Conservation (phyloP, 257 asterid genomes). For the Gynochthodes officinalis region DNA sequence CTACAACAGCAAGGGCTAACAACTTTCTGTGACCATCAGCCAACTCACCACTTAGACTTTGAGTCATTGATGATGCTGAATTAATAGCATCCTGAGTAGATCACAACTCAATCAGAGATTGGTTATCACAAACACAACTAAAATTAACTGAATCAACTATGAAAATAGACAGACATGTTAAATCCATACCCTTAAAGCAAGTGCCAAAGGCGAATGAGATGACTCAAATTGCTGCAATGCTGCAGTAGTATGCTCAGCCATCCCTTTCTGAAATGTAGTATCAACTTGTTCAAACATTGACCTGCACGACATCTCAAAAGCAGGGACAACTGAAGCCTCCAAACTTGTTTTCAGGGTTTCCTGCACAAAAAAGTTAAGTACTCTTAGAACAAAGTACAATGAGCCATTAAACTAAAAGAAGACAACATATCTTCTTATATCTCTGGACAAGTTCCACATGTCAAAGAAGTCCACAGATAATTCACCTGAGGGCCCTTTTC, state of each 20-base stretch:
- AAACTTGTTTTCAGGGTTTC: slow-evolving; percentile 73
- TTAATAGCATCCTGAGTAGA: slow-evolving; percentile 70
- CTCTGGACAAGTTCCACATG: neutral
- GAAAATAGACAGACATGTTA: neutral
- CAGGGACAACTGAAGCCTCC: slow-evolving; percentile 86
- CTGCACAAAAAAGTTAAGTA: slow-evolving; percentile 43
- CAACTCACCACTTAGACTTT: slow-evolving; percentile 71
- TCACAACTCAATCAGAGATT: neutral
- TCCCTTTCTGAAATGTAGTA: slow-evolving; percentile 82
- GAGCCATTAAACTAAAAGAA: neutral
- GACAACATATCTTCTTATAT: neutral
- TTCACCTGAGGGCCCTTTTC: no score
- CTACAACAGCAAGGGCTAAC: slow-evolving; percentile 73
- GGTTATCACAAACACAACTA: neutral
- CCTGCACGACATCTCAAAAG: slow-evolving; percentile 90
- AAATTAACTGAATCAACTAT: neutral
- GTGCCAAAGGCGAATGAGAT: slow-evolving; percentile 74
- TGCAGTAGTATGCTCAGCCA: slow-evolving; percentile 68
- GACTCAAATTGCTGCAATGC: slow-evolving; percentile 84
- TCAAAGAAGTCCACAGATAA: neutral
- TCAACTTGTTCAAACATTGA: slow-evolving; percentile 96
- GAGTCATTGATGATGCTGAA: slow-evolving; percentile 83
- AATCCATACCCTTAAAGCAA: slow-evolving; percentile 64
- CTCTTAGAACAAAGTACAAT: neutral
- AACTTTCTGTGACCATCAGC: slow-evolving; percentile 88